phyloP scores from a whole-genome alignment of 768 basidiomycete species.

The Mycena sanguinolenta region DNA sequence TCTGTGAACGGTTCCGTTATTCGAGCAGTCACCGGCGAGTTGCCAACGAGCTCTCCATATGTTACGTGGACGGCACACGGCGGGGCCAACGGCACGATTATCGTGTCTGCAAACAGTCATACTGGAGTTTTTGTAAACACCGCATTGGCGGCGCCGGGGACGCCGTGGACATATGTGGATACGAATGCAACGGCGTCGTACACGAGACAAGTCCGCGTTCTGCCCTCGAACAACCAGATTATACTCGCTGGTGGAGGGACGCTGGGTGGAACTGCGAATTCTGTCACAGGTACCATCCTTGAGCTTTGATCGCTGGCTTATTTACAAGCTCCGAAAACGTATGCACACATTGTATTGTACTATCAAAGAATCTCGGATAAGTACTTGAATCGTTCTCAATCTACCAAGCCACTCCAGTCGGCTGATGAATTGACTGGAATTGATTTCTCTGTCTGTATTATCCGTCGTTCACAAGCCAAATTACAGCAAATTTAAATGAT shows the following conservation, averaged over 20 bases:
- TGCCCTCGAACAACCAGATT: conserved; percentile 31
- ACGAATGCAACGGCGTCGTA: conserved; percentile 36
- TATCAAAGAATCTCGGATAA: too few species aligned
- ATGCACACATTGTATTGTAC: too few species aligned
- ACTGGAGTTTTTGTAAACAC: conserved; percentile 37
- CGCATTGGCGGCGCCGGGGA: conserved; percentile 29
- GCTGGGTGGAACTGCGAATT: conserved; percentile 33
- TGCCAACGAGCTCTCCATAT: conserved; percentile 34
- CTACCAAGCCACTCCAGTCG: too few species aligned
- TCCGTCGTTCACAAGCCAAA: too few species aligned
- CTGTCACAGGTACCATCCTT: conserved; percentile 36
- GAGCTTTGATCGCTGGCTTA: conserved; percentile 3
- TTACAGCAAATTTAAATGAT: too few species aligned
- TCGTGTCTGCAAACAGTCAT: conserved; percentile 37
- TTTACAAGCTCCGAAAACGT: too few species aligned
- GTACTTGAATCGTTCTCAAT: too few species aligned
- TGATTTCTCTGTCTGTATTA: too few species aligned
- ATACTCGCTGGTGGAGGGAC: conserved; percentile 36
- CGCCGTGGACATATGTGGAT: conserved; percentile 35
- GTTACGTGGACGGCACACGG: conserved; percentile 38
- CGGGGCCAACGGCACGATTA: conserved; percentile 36
- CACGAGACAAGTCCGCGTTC: conserved; percentile 31
- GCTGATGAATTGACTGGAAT: too few species aligned
- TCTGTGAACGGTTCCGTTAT: conserved; percentile 23
- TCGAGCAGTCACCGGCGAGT: conserved; percentile 30